These are phyloP conservation scores for Exophiala spinifera DNA, from an alignment of 2,329 filamentous ascomycete genomes.

Conservation along the genomic window DNA sequence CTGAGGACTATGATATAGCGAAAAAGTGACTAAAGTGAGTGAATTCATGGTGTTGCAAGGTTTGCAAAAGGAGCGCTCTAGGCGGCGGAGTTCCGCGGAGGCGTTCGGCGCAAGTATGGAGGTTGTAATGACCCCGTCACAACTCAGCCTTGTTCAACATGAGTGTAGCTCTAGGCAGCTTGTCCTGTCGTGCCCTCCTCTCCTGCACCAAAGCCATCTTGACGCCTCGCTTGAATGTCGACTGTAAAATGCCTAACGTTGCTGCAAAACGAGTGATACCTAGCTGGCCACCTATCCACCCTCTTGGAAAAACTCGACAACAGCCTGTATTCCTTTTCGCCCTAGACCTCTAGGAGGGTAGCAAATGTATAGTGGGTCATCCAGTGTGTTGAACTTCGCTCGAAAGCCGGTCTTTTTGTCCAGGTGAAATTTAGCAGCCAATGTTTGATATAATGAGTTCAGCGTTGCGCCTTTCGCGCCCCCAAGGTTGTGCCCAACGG, in stretches of 20 bases:
- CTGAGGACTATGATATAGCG: too few relatives aligned
- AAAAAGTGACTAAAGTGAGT: too few relatives aligned
- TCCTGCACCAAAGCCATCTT: not conserved
- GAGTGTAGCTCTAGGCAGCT: too few relatives aligned
- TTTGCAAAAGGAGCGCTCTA: too few relatives aligned
- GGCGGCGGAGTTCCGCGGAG: too few relatives aligned
- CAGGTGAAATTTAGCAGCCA: conserved; percentile 69
- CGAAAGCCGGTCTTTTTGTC: conserved; percentile 75
- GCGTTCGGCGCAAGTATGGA: too few relatives aligned
- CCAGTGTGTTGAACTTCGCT: conserved; percentile 74
- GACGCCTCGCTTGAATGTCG: not conserved
- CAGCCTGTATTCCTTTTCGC: conserved; percentile 67
- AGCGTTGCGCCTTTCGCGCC: conserved; percentile 70
- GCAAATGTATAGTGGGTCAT: conserved; percentile 75
- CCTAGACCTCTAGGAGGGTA: conserved; percentile 76
- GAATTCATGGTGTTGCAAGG: too few relatives aligned
- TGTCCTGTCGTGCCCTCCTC: too few relatives aligned
- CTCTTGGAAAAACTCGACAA: conserved; percentile 75
- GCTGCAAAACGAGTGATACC: not conserved
- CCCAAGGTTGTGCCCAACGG: conserved; percentile 68
- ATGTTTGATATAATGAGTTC: conserved; percentile 67
- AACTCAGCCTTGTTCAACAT: too few relatives aligned
- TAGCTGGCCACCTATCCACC: not conserved
- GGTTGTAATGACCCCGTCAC: too few relatives aligned
- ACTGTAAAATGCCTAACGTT: too few relatives aligned